Base-by-base conservation (phyloP, 495 filamentous ascomycete genomes). In the Pyrenula massariospora region DNA sequence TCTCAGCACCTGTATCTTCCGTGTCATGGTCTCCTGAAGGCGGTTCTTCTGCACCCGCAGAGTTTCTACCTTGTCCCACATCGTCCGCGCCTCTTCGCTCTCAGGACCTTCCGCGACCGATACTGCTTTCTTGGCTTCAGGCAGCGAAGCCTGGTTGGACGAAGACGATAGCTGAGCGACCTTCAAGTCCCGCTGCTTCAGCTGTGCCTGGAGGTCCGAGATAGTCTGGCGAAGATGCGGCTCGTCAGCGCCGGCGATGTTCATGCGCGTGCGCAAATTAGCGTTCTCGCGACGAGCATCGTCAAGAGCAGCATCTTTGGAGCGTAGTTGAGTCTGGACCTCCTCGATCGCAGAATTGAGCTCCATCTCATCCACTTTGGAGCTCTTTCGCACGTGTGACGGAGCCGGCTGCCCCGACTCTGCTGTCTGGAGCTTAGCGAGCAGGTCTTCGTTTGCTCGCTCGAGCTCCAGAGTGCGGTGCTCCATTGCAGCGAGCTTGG, bases 381-480 rank as follows among this genome's bases (percentile, higher is more conserved):
- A 42, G 31, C 31, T 42, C 15, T 42, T 42, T 15, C 31, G 31
- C 31, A 15, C 31, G 15, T 42, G 31, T 42, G 31, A 5, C 15
- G 31, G 5, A 42, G 31, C 31, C 5, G 31, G 31, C 15, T 42
- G 31, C 31, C 8, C 15, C 5, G 31, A 15, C 5, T 42, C 8
- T 42, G 31, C 31, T 42, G 31, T 5, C 31, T 42, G 31, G 8
- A 42, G 31, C 31, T 42, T 42, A 15, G 31, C 31, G 8, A 42
- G 24, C 11, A 69, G 56, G 31, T 62, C 59, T 5, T 52, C 20
- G 50, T 69, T 69, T n/a, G 63, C 58, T 48, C 60, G 55, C 49
- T 69, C 66, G 5, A 67, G 57, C 55, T 69, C 66, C 20, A 69
- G 59, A 0, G 58, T 59, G n/a, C 66, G 55, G 36, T 69, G 65